Conservation (phyloP, 345 rosid species). For the Viola odorata region DNA sequence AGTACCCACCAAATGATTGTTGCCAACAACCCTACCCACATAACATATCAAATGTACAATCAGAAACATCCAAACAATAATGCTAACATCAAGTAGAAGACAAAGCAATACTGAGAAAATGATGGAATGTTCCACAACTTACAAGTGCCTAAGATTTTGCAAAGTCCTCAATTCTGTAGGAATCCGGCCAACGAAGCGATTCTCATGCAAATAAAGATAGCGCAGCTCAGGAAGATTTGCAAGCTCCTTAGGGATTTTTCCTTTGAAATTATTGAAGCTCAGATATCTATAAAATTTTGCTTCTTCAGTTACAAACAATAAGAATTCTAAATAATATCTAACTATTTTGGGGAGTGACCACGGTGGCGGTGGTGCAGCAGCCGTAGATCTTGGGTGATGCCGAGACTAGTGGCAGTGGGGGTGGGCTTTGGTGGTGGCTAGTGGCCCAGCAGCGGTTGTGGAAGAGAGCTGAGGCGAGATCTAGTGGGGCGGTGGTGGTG, state of each 20-base stretch:
- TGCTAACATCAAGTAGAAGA: background rate
- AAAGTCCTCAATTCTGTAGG: conserved; percentile 75
- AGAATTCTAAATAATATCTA: background rate
- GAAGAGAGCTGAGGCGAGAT: no score
- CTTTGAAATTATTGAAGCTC: conserved; percentile 94
- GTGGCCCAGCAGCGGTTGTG: no score
- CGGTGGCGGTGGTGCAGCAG: no score
- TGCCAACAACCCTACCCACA: conserved; percentile 71
- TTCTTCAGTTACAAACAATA: background rate
- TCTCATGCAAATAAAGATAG: conserved; percentile 85
- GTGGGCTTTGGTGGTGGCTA: no score
- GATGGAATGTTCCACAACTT: background rate
- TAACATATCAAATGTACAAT: conserved; percentile 1
- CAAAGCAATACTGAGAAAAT: background rate
- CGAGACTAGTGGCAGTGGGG: no score
- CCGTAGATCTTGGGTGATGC: no score
- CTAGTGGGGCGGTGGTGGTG: no score
- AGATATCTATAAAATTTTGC: conserved; percentile 44
- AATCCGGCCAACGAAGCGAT: conserved; percentile 77
- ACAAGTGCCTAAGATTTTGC: conserved; percentile 46
- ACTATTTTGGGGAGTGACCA: background rate
- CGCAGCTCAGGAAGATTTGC: conserved; percentile 87
- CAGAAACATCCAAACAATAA: background rate
- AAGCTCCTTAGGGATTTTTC: conserved; percentile 85
- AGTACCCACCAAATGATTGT: conserved; percentile 92